These are phyloP conservation scores for Ceriops zippeliana DNA, from an alignment of 345 rosid genomes.

Conservation along the genomic window DNA sequence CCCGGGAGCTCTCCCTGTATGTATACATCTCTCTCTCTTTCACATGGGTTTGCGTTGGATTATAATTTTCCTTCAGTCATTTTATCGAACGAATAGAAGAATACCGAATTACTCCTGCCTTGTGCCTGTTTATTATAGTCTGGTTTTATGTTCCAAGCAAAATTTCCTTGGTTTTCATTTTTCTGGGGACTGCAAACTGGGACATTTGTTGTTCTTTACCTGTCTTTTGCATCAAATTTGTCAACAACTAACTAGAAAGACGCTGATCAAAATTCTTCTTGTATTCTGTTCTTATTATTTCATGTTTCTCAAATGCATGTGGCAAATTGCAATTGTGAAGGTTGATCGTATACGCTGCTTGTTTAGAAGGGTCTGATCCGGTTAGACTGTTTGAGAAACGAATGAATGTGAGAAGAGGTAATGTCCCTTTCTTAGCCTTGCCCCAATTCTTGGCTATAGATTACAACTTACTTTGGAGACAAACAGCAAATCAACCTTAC, in stretches of 20 bases:
- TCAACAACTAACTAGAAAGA: too few species aligned
- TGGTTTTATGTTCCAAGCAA: too few species aligned
- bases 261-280: too few species aligned
- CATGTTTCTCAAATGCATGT: neutral
- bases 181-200: too few species aligned
- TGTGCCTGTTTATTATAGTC: too few species aligned
- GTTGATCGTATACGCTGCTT: constrained; percentile 69
- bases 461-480: neutral
- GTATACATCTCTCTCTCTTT: neutral
- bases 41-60: too few species aligned
- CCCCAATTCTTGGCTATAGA: neutral
- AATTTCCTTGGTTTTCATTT: neutral
- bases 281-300: too few species aligned
- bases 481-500: neutral
- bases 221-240: too few species aligned
- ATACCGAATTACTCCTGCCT: neutral
- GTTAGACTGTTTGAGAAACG: constrained; percentile 87
- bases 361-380: constrained; percentile 95
- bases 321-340: constrained; percentile 34
- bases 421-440: neutral
- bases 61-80: neutral
- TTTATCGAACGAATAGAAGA: neutral
- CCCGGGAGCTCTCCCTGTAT: constrained; percentile 95
- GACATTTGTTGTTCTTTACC: too few species aligned
- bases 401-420: constrained; percentile 83